Conservation (phyloP, 495 filamentous ascomycete genomes). For the Xylaria sp. region DNA sequence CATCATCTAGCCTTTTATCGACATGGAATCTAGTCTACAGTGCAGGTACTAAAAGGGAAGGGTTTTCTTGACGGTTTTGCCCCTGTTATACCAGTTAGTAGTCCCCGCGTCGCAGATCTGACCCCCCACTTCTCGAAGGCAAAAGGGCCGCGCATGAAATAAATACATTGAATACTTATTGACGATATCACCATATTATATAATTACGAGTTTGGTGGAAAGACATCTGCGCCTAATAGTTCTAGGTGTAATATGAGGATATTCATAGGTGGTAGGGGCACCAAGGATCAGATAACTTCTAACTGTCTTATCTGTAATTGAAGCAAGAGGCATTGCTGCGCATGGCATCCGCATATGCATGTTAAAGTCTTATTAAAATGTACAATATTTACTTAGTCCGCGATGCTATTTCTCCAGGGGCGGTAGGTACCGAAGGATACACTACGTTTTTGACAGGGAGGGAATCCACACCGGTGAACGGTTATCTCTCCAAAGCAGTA, state of each 20-base stretch:
- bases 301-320: neutral
- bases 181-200: neutral
- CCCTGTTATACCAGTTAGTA: constrained; percentile 9
- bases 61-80: neutral
- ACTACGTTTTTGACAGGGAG: constrained; percentile 14
- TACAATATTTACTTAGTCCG: constrained; percentile 9
- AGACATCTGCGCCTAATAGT: neutral
- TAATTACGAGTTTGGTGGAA: neutral
- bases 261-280: neutral
- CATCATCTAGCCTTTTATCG: neutral
- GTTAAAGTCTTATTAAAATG: neutral
- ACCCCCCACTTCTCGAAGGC: constrained; percentile 3
- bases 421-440: constrained; percentile 13
- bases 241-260: neutral
- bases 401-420: constrained; percentile 14
- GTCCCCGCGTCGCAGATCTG: constrained; percentile 16
- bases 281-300: neutral
- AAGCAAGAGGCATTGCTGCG: neutral
- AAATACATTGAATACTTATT: neutral
- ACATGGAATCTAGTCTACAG: constrained; percentile 12
- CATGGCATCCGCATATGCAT: neutral
- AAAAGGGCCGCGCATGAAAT: constrained; percentile 24
- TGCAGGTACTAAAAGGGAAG: constrained; percentile 1
- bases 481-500: neutral
- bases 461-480: constrained; percentile 26